Evolutionary conservation across 345 rosid species (phyloP), one percentile per base, ranked within the genome.

Genomic region (Fremontodendron californicum): DNA sequence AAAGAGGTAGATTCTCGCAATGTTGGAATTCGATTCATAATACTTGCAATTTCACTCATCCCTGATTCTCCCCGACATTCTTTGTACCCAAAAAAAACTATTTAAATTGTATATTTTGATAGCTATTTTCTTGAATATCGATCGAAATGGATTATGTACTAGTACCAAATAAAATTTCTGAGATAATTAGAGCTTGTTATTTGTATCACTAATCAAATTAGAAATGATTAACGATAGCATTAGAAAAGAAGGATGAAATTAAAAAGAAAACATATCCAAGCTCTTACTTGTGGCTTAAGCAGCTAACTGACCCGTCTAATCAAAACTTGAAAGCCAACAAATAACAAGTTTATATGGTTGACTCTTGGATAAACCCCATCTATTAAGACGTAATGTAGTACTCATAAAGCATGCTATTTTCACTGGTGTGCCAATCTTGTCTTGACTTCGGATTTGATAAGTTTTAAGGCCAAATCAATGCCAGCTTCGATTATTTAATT

Each of bases 241-340:
- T 60, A 9, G 37, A 9, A 55, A 2, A 48, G 1, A 18, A 19
- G 25, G 39, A 33, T 35, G 76, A 78, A 75, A 71, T 33, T 42
- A 66, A 76, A 64, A 25, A 72, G 21, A 27, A 78, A 19, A 6
- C 43, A 13, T 27, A 52, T 72, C 52, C 70, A 57, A 16, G 21
- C 16, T 54, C 9, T 82, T 79, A 52, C 85, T 82, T 85, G 82
- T 55, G 55, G 72, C 25, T 67, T 76, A 82, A 80, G 87, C 76
- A 77, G 78, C 85, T 71, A 68, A 64, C 80, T 62, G 78, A 79
- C 79, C 74, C 52, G 13, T 62, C 68, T 57, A 5, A n/a, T n/a
- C n/a, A n/a, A 76, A 76, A 64, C 55, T 61, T 61, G 55, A 5
- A 35, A 64, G 10, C 21, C n/a, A 3, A 7, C 23, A 48, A 58